phyloP scores from a whole-genome alignment of 805 yeast genomes.

The Teunomyces gatunensis region DNA sequence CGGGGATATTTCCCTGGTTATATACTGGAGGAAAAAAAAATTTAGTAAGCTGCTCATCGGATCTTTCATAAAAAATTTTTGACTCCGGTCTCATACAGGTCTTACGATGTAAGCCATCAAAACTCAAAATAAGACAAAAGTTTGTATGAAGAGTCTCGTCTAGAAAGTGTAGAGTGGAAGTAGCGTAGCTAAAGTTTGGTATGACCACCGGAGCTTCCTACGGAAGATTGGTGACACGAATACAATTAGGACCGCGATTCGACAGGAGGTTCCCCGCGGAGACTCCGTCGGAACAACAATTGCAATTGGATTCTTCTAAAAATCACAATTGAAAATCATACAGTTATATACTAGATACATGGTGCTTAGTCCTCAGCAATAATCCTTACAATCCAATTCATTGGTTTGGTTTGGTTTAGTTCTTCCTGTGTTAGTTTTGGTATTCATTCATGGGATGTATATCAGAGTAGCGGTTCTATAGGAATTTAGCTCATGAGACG shows the following conservation, averaged over 20 bases:
- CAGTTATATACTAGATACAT: no score
- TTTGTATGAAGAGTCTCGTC: no score
- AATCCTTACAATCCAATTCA: no score
- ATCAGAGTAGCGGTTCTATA: slow-evolving; percentile 21
- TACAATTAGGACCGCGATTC: no score
- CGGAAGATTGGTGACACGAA: no score
- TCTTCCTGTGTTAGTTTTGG: background rate
- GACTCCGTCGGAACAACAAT: background rate
- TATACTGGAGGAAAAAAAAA: slow-evolving; percentile 4
- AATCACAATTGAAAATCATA: no score
- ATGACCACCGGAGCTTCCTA: no score
- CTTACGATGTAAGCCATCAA: background rate
- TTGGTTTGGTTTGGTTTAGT: no score
- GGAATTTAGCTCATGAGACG: slow-evolving; percentile 11
- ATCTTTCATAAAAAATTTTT: slow-evolving; percentile 7
- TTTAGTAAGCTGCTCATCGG: slow-evolving; percentile 4
- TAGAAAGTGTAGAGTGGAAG: background rate
- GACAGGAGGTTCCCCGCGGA: background rate
- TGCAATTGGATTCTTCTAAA: no score
- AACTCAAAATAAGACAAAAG: background rate
- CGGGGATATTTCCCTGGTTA: slow-evolving; percentile 7
- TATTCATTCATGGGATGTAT: background rate
- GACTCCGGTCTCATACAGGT: slow-evolving; percentile 6
- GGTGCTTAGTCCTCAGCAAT: no score
- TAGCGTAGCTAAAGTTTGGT: no score